phyloP scores from a whole-genome alignment of 2,329 filamentous ascomycete species.

The Scopulariopsis brevicaulis region DNA sequence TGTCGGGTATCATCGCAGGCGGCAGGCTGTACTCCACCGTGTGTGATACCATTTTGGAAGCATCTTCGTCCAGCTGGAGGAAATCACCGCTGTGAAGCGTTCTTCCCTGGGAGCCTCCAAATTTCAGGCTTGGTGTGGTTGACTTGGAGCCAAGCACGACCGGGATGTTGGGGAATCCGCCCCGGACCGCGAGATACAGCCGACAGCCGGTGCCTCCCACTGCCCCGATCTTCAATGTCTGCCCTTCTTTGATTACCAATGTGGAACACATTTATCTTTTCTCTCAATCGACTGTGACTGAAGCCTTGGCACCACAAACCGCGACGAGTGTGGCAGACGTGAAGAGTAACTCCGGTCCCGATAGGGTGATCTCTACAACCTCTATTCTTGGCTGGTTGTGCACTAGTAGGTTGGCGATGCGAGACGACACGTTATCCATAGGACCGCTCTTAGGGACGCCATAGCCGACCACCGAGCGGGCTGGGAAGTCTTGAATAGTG shows the following conservation, averaged over 20 bases:
- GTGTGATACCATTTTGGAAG: not conserved
- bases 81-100: not conserved
- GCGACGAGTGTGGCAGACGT: constrained; percentile 40
- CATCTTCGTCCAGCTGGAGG: not conserved
- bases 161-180: constrained; percentile 28
- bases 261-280: constrained; percentile 27
- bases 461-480: constrained; percentile 40
- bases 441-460: constrained; percentile 49
- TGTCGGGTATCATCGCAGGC: not conserved
- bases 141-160: constrained; percentile 48
- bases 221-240: constrained; percentile 23
- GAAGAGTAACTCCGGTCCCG: constrained; percentile 47
- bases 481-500: constrained; percentile 46
- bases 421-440: constrained; percentile 47
- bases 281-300: constrained; percentile 40
- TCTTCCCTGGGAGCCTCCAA: constrained; percentile 9
- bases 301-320: constrained; percentile 37
- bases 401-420: constrained; percentile 46
- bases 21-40: not conserved
- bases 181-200: constrained; percentile 42
- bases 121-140: constrained; percentile 40
- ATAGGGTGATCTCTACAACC: constrained; percentile 47
- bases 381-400: constrained; percentile 41
- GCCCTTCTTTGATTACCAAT: constrained; percentile 39
- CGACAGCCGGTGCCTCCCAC: constrained; percentile 32